Base-by-base conservation (phyloP, 805 yeast species). In the Torulaspora franciscae region DNA sequence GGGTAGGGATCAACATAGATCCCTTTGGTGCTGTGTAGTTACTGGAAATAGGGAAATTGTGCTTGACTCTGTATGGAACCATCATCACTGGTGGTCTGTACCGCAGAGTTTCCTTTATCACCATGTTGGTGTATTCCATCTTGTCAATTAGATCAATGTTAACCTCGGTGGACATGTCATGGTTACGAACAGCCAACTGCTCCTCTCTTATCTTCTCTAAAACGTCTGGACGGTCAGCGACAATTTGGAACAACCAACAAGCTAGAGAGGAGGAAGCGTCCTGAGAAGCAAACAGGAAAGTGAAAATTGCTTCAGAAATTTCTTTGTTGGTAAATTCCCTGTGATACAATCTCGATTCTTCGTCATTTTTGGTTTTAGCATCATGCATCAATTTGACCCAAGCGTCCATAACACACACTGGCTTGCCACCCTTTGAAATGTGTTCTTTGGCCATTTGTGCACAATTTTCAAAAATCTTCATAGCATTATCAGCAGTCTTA, bases 231-330 rank as follows among this genome's bases (percentile, higher is more conserved):
- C 96, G 80, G 66, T 93, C 99, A 49, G 96, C 90, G 45, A 89
- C 82, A 57, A 89, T 79, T 74, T 93, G 99, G 80, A 91, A 93
- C 60, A 93, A 75, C 99, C 99, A 93, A 69, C 98, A 91, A 51
- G 96, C 93, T 56, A 95, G 81, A 3, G 97, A 87, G 1, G 97
- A 89, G 6, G 96, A 85, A 19, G 99, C 99, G 69, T 93, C 99
- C 71, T 93, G 99, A 4, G 96, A 85, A 6, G 99, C 99, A 67
- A 93, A 93, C 66, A 93, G 72, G 68, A 93, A 93, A 10, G 99
- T 93, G 77, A 93, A 93, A 51, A 93, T 80, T 45, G 95, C 95
- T 72, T 93, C 98, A 15, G 96, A 85, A 58, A 93, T 91, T 68
- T 93, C 99, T 67, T 75, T 83, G 72, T 90, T 80, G 46, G 89